These are phyloP conservation scores for Oxyria digyna DNA, from an alignment of 148 eudicot species.

Conservation along the genomic window DNA sequence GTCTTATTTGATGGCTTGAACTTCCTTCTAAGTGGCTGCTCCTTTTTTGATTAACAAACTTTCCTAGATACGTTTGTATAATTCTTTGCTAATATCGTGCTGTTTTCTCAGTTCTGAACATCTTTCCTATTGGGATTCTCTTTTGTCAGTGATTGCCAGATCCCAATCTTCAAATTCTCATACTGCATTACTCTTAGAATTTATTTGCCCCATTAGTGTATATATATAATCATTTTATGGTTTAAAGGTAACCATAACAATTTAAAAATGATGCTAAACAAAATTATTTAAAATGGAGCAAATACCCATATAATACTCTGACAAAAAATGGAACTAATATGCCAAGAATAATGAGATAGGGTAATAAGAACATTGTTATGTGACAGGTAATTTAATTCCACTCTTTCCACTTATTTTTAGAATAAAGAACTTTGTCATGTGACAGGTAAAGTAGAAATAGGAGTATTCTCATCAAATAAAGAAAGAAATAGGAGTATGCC, in stretches of 20 bases:
- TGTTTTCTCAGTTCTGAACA: neutral
- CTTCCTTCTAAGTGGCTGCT: neutral
- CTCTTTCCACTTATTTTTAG: neutral
- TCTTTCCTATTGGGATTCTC: neutral
- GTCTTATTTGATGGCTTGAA: neutral
- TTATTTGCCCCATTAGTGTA: neutral
- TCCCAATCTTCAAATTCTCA: neutral
- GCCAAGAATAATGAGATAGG: neutral
- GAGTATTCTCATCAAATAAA: too few relatives aligned
- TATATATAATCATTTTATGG: neutral
- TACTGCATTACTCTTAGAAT: neutral
- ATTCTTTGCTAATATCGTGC: neutral
- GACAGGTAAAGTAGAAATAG: neutral
- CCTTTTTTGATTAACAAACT: neutral
- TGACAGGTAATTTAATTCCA: neutral
- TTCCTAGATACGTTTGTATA: neutral
- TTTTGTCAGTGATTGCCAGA: neutral
- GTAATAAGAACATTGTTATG: neutral
- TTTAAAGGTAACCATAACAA: neutral
- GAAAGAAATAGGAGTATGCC: neutral
- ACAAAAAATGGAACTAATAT: neutral
- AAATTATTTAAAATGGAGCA: too few relatives aligned
- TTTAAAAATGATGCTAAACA: neutral
- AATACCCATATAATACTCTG: neutral
- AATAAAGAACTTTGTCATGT: neutral